Percentiles rank a stretch among this genome's conserved stretches.
These are phyloP conservation scores for Leptodontidium sp. DNA, from an alignment of 2,329 filamentous ascomycete species.

Conservation along the genomic window DNA sequence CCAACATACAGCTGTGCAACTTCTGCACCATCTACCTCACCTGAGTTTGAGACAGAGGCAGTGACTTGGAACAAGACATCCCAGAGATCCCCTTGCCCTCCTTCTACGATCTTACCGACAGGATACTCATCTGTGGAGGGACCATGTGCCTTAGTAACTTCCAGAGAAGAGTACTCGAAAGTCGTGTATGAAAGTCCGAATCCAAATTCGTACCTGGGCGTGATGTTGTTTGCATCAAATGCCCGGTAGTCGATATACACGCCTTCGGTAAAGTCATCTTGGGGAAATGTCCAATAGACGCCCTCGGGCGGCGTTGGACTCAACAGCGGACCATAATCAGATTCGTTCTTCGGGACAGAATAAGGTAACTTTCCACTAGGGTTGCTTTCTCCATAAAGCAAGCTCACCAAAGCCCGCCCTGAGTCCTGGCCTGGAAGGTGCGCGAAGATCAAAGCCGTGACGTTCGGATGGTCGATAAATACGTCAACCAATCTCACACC, in stretches of 20 bases:
- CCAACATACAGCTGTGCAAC: conserved; percentile 47
- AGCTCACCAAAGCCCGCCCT: conserved; percentile 65
- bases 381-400: conserved; percentile 67
- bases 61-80: conserved; percentile 59
- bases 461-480: conserved; percentile 65
- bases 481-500: conserved; percentile 66
- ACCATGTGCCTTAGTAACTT: conserved; percentile 49
- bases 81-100: conserved; percentile 63
- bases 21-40: conserved; percentile 47
- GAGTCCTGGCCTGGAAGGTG: conserved; percentile 68
- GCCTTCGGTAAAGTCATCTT: conserved; percentile 57
- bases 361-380: conserved; percentile 64
- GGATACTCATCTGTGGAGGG: conserved; percentile 54
- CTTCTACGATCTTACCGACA: conserved; percentile 57
- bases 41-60: conserved; percentile 61
- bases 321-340: conserved; percentile 63
- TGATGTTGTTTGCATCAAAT: conserved; percentile 52
- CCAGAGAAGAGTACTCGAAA: conserved; percentile 55
- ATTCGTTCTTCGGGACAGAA: conserved; percentile 67
- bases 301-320: conserved; percentile 37
- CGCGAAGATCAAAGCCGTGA: conserved; percentile 68
- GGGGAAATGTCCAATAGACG: conserved; percentile 47
- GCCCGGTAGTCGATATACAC: conserved; percentile 61
- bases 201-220: conserved; percentile 49
- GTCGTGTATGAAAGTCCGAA: conserved; percentile 64